Evolutionary conservation across 1,284 basidiomycete genomes (phyloP), one percentile per base, ranked within the genome.

Genomic region (Schizopora paradoxa): DNA sequence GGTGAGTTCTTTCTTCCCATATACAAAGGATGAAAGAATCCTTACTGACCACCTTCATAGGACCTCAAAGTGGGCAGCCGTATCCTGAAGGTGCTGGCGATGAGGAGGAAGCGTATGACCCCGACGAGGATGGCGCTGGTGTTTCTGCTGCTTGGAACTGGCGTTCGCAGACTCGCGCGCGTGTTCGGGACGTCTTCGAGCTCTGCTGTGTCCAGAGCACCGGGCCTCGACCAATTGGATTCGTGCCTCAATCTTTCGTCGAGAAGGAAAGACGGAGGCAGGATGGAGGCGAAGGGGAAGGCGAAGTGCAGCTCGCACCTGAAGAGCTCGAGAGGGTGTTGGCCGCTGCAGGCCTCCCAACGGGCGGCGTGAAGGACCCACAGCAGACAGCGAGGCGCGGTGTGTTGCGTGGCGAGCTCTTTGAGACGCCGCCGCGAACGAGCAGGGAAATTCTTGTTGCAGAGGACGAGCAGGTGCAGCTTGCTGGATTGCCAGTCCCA

Each of bases 171-270:
- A 85, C 86, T 0, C 70, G 79, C n/a, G 60, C 74, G 49, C 73
- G 88, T 33, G 70, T 91, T 29, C 79, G 82, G 56, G 84, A 87
- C 47, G 83, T 84, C 1, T 90, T 79, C 57, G 85, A 91, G 51
- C 81, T 91, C 53, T 91, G 89, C 58, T 66, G 87, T 11, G 66
- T 70, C 32, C 70, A 67, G 48, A 66, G 58, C 67, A 8, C 39
- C 57, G 7, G 53, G 59, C 51, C 45, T 54, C 14, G 51, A 54
- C 7, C 49, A 29, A 28, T 45, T 19, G 28, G 37, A 28, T 36
- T 43, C 19, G 38, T 41, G 47, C 42, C 28, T 14, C 33, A 35
- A 4, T 3, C 14, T 51, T 25, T 23, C 28, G 18, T 18, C 25
- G 22, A 23, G 19, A 26, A 35, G 6, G 29, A 40, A 22, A 22